Evolutionary conservation across 305 asterid species (phyloP), one percentile per base, ranked within the genome.

Genomic region (Nicotiana rustica): DNA sequence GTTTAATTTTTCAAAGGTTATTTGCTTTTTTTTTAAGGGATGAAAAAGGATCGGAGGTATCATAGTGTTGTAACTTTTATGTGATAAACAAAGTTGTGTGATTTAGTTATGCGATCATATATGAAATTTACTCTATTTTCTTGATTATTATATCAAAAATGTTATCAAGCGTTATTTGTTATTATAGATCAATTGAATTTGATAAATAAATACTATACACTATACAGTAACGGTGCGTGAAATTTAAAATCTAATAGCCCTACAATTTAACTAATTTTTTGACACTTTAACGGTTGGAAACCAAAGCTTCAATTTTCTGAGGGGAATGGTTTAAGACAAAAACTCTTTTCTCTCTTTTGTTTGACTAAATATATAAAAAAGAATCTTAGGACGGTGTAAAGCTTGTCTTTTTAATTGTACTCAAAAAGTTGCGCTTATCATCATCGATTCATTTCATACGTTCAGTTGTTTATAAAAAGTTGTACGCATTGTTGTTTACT

Each of bases 281-380:
- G 61, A 47, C 59, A 73, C 78, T 44, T 13, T 3, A 73, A 21
- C 62, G 79, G 62, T 73, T 47, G 41, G 41, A 73, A 25, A 47
- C 41, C 25, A 73, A 73, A 73, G 62, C 7, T 73, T 47, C 41
- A 21, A 56, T 41, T 19, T 17, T 9, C 21, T 47, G 62, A 21
- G n/a, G 79, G 79, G 79, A 73, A 47, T 47, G 47, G 21, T 12
- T 71, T 5, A 71, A 71, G 41, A 73, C 14, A 71, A 71, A 6
- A 12, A 21, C 36, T 44, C 4, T 1, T 13, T 49, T 25, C 14
- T 75, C 44, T 73, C 3, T 19, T 49, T 73, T 71, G 79, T 49
- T 73, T 71, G 79, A 73, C 62, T 47, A 47, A 47, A 73, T 73
- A 19, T 47, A 14, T 21, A 6, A 71, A 13, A 13, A 38, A 13